A percentile compares a stretch with the other conserved stretches of the same genome.
Conservation (phyloP, 31 red algal species). For the Endocladia muricata region DNA sequence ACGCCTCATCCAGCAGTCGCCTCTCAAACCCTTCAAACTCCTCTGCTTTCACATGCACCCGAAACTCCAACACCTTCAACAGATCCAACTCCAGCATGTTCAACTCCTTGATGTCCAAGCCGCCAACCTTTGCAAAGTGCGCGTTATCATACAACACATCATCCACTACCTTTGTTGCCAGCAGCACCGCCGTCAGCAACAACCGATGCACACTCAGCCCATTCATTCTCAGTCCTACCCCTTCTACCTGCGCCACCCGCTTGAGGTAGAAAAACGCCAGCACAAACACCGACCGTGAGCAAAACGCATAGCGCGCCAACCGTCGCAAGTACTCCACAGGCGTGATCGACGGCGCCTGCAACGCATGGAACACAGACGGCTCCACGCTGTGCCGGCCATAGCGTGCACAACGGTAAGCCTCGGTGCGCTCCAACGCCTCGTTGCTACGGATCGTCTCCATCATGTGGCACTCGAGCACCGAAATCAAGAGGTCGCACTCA, state of each 20-base stretch:
- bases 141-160: constrained; percentile 89
- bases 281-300: constrained; percentile 70
- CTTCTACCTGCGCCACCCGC: constrained; percentile 9
- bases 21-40: constrained; percentile 69
- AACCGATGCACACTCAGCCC: constrained; percentile 75
- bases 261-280: constrained; percentile 76
- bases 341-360: constrained; percentile 60
- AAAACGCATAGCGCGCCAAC: constrained; percentile 71
- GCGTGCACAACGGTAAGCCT: background rate
- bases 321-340: constrained; percentile 66
- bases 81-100: constrained; percentile 85
- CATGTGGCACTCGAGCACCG: constrained; percentile 43
- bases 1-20: constrained; percentile 12
- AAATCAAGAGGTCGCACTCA: constrained; percentile 38
- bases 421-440: background rate
- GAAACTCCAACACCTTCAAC: constrained; percentile 51
- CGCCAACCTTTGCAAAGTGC: constrained; percentile 90
- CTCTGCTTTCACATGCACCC: constrained; percentile 46
- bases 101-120: constrained; percentile 73
- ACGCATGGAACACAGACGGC: constrained; percentile 72
- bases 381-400: background rate
- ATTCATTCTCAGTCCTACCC: constrained; percentile 26
- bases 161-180: constrained; percentile 87
- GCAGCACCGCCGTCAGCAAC: constrained; percentile 71
- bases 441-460: constrained; percentile 13